phyloP scores from a whole-genome alignment of 257 asterid genomes.

The Craterostigma plantagineum region DNA sequence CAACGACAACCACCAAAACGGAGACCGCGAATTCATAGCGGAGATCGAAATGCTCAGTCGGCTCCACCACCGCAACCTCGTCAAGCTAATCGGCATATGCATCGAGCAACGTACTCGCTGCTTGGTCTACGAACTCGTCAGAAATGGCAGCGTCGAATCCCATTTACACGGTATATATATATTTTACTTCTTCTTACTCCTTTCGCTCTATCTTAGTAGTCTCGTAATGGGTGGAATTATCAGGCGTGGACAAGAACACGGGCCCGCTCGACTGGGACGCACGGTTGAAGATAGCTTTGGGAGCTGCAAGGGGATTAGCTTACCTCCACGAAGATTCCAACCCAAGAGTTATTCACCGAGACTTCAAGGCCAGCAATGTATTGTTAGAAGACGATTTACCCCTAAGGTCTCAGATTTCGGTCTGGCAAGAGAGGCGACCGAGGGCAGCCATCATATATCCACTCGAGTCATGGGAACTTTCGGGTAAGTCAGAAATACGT shows the following conservation, averaged over 20 bases:
- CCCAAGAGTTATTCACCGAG: slow-evolving; percentile 97
- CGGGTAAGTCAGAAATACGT: slow-evolving; percentile 45
- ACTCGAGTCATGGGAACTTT: slow-evolving; percentile 99
- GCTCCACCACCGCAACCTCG: slow-evolving; percentile 95
- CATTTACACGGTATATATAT: slow-evolving; percentile 84
- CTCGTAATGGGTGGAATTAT: slow-evolving; percentile 4
- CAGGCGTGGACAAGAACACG: slow-evolving; percentile 49
- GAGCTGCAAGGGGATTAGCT: slow-evolving; percentile 96
- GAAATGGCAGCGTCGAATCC: slow-evolving; percentile 94
- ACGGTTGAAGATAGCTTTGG: slow-evolving; percentile 82
- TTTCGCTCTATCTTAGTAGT: neutral
- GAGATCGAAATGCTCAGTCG: slow-evolving; percentile 99
- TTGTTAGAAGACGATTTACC: slow-evolving; percentile 74
- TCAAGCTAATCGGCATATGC: slow-evolving; percentile 92
- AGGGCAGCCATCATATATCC: slow-evolving; percentile 86
- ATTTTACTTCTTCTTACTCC: slow-evolving; percentile 4
- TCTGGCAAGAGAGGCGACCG: slow-evolving; percentile 93
- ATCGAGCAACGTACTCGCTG: slow-evolving; percentile 56
- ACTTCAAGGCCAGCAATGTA: slow-evolving; percentile 89
- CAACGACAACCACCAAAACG: too few species aligned
- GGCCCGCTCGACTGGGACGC: slow-evolving; percentile 93
- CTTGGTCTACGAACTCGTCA: slow-evolving; percentile 84
- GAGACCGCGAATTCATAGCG: slow-evolving; percentile 89
- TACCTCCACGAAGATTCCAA: slow-evolving; percentile 96
- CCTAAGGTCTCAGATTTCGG: slow-evolving; percentile 99